Base-by-base conservation (phyloP, 2,329 filamentous ascomycete species). In the Apiospora malaysiana region DNA sequence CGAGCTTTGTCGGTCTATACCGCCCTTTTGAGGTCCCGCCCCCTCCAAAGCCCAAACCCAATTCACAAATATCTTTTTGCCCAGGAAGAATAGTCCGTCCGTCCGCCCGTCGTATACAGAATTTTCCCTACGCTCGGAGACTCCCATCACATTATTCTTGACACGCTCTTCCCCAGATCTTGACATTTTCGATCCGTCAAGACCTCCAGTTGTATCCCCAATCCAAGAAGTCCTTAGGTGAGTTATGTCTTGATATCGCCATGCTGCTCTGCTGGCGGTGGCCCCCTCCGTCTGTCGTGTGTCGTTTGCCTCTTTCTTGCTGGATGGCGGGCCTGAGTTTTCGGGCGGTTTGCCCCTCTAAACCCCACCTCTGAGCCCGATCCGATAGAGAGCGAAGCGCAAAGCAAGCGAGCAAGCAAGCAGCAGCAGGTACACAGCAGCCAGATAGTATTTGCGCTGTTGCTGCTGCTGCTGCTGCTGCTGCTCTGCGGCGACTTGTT, bases 21-120 rank as follows among this genome's bases (percentile, higher is more conserved):
- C 56, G 56, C 56, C 56, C 56, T 63, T 63, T 63, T 40, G 42
- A 45, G 42, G 42, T 45, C 56, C 32, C 32, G 56, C 32, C 56
- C 56, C 56, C 32, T 56, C 56, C 56, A 40, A 63, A 63, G 27
- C 56, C 56, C 56, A 63, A 63, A 63, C 56, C 56, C 56, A 63
- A 63, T 63, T 63, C 56, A 63, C 56, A 63, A 63, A 63, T 63
- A 63, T 63, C 56, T 63, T 63, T 63, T 63, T 63, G 56, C 56
- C 56, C 56, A 40, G 56, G 56, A 63, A 63, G 32, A 63, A 37
- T 63, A 63, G 56, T 63, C 56, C 21, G 56, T 40, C 56, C 56
- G 56, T 40, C 56, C 32, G 56, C 37, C 51, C 51, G 51, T 63
- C 56, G 56, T 63, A 63, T 18, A 63, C 56, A 63, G 56, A 63